Base-by-base conservation (phyloP, 148 eudicot genomes). In the Rhododendron griersonianum region DNA sequence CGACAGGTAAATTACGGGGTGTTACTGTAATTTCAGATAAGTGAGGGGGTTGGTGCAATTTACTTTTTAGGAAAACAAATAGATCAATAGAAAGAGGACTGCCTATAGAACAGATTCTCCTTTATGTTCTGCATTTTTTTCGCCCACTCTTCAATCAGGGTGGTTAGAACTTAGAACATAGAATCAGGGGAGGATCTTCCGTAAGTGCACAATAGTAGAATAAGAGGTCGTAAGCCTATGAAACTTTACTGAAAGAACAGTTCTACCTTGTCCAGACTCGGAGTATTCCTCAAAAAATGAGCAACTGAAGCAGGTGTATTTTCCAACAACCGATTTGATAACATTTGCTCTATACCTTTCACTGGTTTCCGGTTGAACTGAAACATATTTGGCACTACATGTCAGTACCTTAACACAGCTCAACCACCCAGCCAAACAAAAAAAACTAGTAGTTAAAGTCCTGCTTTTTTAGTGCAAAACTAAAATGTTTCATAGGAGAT, bases 341-440 rank as follows among this genome's bases (percentile, higher is more conserved):
- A 88, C 67, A 95, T 82, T 91, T 93, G 93, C 85, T 94, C 96
- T 61, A 97, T 90, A 82, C 96, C 99, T 91, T 95, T 97, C 79
- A 83, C 90, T 25, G 99, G 92, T 39, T 94, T 88, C 80, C 98
- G 91, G 85, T 97, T 97, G 89, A 95, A 97, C 99, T 97, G 95
- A 81, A 75, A 84, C 82, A 86, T 15, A 45, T 65, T 76, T 61
- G 33, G 50, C 79, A 75, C 67, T 33, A 84, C 39, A 84, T n/a
- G 48, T 84, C 69, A 84, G 80, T 84, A 21, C 30, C 79, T 83
- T 39, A 53, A 71, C 30, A 14, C 35, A 83, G 21, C 75, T 19
- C 0, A 0, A 44, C 39, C 41, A 50, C 59, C 74, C 10, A 25
- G 77, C 51, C 69, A 63, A 65, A n/a, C n/a, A n/a, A n/a, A 67